Evolutionary conservation across 495 filamentous ascomycete species (phyloP).

Genomic region (Cercophora scortea): DNA sequence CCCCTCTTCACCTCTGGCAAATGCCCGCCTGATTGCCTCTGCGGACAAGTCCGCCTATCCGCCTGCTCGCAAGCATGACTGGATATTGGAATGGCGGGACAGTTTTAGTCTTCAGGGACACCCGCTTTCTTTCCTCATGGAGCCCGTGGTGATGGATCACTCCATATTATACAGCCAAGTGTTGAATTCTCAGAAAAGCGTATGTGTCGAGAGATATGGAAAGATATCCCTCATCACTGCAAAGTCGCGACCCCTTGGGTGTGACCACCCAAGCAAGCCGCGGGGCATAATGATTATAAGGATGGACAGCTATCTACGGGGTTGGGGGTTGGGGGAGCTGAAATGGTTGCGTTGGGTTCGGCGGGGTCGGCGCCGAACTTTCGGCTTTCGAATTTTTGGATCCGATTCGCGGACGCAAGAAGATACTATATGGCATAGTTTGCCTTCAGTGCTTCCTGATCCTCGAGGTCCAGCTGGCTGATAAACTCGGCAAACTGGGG

Average conservation of each 20-base stretch:
- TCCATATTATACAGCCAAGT: too few species aligned
- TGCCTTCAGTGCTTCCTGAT: constrained; percentile 44
- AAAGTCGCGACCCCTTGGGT: background rate
- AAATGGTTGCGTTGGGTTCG: background rate
- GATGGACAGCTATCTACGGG: constrained; percentile 1
- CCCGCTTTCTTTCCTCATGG: too few species aligned
- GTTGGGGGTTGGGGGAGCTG: background rate
- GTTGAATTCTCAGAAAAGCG: background rate
- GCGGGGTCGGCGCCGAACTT: background rate
- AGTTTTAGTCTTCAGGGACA: too few species aligned
- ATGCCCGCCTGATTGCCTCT: too few species aligned
- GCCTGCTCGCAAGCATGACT: too few species aligned
- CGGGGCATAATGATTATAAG: background rate
- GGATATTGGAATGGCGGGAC: too few species aligned
- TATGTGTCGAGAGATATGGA: background rate
- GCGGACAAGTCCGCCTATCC: too few species aligned
- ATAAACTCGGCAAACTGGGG: constrained; percentile 78
- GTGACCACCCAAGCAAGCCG: background rate
- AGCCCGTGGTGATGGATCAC: too few species aligned
- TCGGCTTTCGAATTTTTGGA: background rate
- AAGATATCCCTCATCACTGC: background rate
- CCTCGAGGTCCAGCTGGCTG: constrained; percentile 52
- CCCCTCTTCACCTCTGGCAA: too few species aligned
- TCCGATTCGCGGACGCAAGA: background rate
- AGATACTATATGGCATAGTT: constrained; percentile 26